phyloP scores from a whole-genome alignment of 306 rosid species.

The Arachis stenosperma region DNA sequence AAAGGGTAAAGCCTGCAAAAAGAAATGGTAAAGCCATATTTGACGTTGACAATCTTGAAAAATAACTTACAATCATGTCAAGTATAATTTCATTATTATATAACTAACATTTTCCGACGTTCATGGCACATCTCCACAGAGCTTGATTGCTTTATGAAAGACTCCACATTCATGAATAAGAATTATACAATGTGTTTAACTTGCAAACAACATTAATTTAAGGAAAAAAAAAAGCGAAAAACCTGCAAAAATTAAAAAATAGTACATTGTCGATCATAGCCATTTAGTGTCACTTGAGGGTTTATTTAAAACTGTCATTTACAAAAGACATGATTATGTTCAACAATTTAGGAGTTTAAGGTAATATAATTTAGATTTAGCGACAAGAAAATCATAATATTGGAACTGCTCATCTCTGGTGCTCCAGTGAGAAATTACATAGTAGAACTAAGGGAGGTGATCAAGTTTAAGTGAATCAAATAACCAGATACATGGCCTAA shows the following conservation, averaged over 20 bases:
- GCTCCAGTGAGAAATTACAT: neutral
- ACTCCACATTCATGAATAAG: neutral
- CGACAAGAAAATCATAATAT: neutral
- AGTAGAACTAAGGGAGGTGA: neutral
- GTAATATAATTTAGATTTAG: neutral
- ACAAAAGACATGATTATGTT: neutral
- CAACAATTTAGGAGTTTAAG: neutral
- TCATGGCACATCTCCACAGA: neutral
- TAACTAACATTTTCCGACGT: slow-evolving; percentile 10
- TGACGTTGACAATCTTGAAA: slow-evolving; percentile 22
- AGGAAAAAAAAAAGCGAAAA: neutral
- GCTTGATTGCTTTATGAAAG: slow-evolving; percentile 17
- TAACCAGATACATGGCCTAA: slow-evolving; percentile 9
- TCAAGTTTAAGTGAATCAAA: neutral
- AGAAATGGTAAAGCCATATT: slow-evolving; percentile 27
- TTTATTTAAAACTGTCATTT: neutral
- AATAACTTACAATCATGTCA: neutral
- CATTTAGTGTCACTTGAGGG: neutral
- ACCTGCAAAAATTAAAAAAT: neutral
- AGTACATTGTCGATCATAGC: neutral
- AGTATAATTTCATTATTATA: neutral
- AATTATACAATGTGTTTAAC: slow-evolving; percentile 2
- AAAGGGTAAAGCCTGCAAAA: slow-evolving; percentile 85
- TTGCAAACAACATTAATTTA: neutral
- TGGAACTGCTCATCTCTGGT: neutral